Evolutionary conservation across 2,329 filamentous ascomycete species (phyloP).

Genomic region (Rhynchosporium agropyri): DNA sequence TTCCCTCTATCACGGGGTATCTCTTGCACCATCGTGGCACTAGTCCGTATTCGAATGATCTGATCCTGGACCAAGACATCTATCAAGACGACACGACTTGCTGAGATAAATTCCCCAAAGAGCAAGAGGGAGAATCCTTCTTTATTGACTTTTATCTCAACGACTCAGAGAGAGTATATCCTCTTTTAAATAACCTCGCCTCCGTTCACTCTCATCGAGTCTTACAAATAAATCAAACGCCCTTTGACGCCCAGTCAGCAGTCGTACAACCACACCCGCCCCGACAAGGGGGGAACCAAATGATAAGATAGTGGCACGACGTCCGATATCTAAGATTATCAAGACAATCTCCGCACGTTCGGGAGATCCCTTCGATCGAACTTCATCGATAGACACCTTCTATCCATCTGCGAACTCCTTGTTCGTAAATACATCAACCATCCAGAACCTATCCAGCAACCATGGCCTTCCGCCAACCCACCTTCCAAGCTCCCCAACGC

Average conservation of each 20-base stretch:
- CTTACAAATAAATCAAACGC: neutral
- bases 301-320: slow-evolving; percentile 13
- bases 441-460: slow-evolving; percentile 13
- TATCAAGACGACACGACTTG: neutral
- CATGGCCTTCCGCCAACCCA: slow-evolving; percentile 65
- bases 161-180: too few relatives aligned
- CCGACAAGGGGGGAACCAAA: slow-evolving; percentile 14
- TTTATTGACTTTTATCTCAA: neutral
- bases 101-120: neutral
- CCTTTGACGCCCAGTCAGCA: slow-evolving; percentile 10
- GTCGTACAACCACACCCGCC: slow-evolving; percentile 1
- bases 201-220: neutral
- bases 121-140: neutral
- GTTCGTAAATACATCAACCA: neutral
- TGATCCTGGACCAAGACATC: slow-evolving; percentile 6
- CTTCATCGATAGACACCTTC: neutral
- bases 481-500: slow-evolving; percentile 55
- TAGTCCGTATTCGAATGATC: neutral
- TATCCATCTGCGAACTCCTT: neutral
- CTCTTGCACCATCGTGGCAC: slow-evolving; percentile 2
- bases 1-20: neutral
- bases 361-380: neutral
- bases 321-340: neutral
- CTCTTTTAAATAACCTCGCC: neutral
- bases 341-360: neutral